Base-by-base conservation (phyloP, 129 eudicot genomes). In the Chrysanthemum lavandulifolium region DNA sequence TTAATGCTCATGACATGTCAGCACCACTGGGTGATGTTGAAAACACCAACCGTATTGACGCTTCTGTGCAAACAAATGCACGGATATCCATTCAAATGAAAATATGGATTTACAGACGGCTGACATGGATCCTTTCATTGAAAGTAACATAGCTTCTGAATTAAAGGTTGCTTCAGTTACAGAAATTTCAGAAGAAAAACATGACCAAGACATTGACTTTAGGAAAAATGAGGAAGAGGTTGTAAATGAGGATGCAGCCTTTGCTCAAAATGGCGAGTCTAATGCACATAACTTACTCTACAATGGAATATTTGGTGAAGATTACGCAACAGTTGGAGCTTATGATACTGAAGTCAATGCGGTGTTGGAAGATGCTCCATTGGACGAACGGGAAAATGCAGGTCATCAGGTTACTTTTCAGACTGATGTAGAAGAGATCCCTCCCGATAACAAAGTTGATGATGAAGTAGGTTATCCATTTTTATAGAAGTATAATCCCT, bases 401-500 rank as follows among this genome's bases (percentile, higher is more conserved):
- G 63, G 21, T 18, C 62, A 60, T 16, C 73, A 29, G 23, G 85
- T 78, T 80, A 62, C 76, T 73, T 75, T 71, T 71, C 85, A 64
- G 43, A 43, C 51, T 67, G 63, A 65, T 51, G 77, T 67, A 6
- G 81, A 78, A 57, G 61, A 72, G 29, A 47, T 71, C 51, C 57
- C 79, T 19, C 58, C 71, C 6, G 25, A 59, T 53, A 80, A 79
- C 50, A 63, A 16, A 69, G 68, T 53, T 76, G 81, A 74, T 72
- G 73, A 62, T 58, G 77, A 78, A 52, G 96, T 86, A 83, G 83
- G 92, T 27, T 5, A 51, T 25, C 61, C 31, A 64, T 36, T 25
- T 3, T 61, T 6, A 61, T 27, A 29, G 13, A 62, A 27, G 2
- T 7, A 61, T 61, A 25, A 6, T 31, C n/a, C 10, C n/a, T 29